phyloP scores from a whole-genome alignment of 257 asterid genomes.

The Nicotiana knightiana region DNA sequence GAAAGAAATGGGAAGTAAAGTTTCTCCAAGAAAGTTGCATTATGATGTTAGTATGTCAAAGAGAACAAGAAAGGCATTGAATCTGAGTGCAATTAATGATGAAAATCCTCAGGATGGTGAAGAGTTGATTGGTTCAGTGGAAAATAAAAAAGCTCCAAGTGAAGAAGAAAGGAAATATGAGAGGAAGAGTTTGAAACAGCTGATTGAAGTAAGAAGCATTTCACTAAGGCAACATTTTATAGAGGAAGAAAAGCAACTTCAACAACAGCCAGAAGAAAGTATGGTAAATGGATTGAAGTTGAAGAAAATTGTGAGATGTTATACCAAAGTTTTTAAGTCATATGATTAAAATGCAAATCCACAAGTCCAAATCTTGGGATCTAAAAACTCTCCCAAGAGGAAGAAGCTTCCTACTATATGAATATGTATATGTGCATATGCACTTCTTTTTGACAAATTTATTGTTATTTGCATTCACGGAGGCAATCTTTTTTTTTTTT shows the following conservation, averaged over 20 bases:
- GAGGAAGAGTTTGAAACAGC: conserved; percentile 11
- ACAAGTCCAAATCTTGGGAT: too few relatives aligned
- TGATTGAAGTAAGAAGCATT: conserved; percentile 8
- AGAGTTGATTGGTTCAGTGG: background rate
- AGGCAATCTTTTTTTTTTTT: too few relatives aligned
- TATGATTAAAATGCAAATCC: background rate
- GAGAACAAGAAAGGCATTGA: conserved; percentile 6
- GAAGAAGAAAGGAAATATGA: background rate
- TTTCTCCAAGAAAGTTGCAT: background rate
- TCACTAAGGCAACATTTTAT: conserved; percentile 6
- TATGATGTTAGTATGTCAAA: conserved; percentile 8
- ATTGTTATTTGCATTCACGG: too few relatives aligned
- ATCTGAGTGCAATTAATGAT: background rate
- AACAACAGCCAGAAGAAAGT: background rate
- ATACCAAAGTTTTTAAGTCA: background rate
- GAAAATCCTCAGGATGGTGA: background rate
- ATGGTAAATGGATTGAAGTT: background rate
- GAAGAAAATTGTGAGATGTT: background rate
- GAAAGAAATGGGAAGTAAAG: background rate
- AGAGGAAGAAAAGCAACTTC: background rate
- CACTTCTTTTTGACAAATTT: too few relatives aligned
- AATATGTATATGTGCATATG: too few relatives aligned
- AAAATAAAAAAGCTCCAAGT: background rate
- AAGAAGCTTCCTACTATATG: too few relatives aligned
- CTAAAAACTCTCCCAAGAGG: too few relatives aligned